Conservation (phyloP, 768 basidiomycete genomes). For the Mycena amicta region DNA sequence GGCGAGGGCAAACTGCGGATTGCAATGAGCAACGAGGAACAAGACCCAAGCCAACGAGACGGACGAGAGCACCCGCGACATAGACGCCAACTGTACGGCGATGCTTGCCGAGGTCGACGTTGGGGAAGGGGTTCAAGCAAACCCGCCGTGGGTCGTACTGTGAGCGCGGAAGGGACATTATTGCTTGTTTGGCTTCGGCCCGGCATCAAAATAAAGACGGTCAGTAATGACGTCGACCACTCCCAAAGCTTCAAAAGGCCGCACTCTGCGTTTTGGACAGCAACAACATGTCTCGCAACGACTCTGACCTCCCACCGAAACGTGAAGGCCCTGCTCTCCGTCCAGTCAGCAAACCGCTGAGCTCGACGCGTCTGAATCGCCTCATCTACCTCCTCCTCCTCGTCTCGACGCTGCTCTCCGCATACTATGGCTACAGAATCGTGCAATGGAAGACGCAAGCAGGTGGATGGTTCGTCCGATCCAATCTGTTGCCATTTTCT, state of each 20-base stretch:
- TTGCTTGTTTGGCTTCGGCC: not conserved
- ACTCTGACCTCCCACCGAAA: slow-evolving; percentile 32
- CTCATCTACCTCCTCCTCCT: slow-evolving; percentile 54
- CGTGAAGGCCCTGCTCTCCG: slow-evolving; percentile 25
- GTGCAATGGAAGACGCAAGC: slow-evolving; percentile 53
- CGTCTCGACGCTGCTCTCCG: slow-evolving; percentile 43
- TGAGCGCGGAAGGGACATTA: slow-evolving; percentile 54
- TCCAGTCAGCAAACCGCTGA: slow-evolving; percentile 48
- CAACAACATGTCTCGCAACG: not conserved
- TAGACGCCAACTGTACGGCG: slow-evolving; percentile 87
- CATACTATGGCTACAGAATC: slow-evolving; percentile 54
- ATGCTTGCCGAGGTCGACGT: slow-evolving; percentile 72
- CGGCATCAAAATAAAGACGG: not conserved
- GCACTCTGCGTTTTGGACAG: not conserved
- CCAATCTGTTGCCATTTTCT: not conserved
- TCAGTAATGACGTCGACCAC: not conserved
- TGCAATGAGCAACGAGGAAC: slow-evolving; percentile 8
- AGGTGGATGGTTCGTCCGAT: slow-evolving; percentile 57
- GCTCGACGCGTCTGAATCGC: slow-evolving; percentile 42
- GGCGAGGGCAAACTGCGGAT: slow-evolving; percentile 84
- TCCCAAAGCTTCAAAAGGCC: not conserved
- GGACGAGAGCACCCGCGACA: slow-evolving; percentile 86
- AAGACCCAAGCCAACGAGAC: slow-evolving; percentile 34
- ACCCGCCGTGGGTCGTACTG: slow-evolving; percentile 72
- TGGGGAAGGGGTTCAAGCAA: slow-evolving; percentile 82